Percentiles rank a stretch among this genome's conserved stretches.
These are phyloP conservation scores for Scheffersomyces titani DNA, from an alignment of 1,139 yeast genomes.

Conservation along the genomic window DNA sequence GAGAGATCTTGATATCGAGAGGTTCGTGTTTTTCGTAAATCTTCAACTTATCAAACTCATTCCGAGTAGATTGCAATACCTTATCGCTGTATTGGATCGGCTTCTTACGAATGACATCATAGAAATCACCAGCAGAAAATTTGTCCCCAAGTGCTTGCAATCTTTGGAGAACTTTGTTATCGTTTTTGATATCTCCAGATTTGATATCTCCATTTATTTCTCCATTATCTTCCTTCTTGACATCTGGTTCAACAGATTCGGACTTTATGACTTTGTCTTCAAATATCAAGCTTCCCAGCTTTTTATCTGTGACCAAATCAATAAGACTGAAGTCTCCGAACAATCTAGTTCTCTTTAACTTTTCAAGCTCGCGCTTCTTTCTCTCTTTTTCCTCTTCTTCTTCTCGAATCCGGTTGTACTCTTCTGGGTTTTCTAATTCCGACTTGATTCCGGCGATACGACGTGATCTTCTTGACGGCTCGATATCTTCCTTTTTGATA, in stretches of 20 bases:
- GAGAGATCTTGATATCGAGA: slow-evolving; percentile 68
- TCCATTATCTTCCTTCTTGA: slow-evolving; percentile 6
- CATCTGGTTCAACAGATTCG: slow-evolving; percentile 6
- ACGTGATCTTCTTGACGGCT: slow-evolving; percentile 64
- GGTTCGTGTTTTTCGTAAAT: slow-evolving; percentile 64
- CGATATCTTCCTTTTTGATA: slow-evolving; percentile 26
- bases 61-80: slow-evolving; percentile 46
- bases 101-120: slow-evolving; percentile 46
- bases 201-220: slow-evolving; percentile 6
- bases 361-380: slow-evolving; percentile 49
- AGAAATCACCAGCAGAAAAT: slow-evolving; percentile 80
- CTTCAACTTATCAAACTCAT: slow-evolving; percentile 51
- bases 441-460: slow-evolving; percentile 64
- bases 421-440: slow-evolving; percentile 41
- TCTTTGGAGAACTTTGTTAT: slow-evolving; percentile 37
- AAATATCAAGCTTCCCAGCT: slow-evolving; percentile 35
- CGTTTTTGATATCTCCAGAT: slow-evolving; percentile 27
- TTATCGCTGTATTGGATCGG: slow-evolving; percentile 30
- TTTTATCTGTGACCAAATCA: slow-evolving; percentile 53
- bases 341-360: slow-evolving; percentile 53
- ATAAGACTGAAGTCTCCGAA: slow-evolving; percentile 63
- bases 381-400: slow-evolving; percentile 37
- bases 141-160: slow-evolving; percentile 51
- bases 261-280: slow-evolving; percentile 27
- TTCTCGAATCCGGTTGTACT: slow-evolving; percentile 30